phyloP scores from a whole-genome alignment of 805 yeast species.

The Candida ipomoeae region DNA sequence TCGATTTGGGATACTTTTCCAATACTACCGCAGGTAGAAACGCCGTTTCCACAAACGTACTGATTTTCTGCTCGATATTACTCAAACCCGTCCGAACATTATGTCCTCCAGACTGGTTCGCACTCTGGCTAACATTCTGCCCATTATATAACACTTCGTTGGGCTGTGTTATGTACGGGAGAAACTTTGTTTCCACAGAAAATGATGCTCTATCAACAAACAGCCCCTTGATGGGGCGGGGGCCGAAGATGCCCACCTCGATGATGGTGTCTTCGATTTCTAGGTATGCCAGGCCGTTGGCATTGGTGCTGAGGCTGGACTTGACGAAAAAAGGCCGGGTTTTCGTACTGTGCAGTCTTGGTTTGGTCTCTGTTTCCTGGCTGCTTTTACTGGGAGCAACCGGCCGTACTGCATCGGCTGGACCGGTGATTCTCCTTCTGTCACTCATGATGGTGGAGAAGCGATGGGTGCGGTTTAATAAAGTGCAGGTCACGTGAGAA shows the following conservation, averaged over 20 bases:
- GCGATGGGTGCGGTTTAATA: neutral
- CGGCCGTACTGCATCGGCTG: conserved; percentile 53
- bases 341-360: neutral
- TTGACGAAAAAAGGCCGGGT: conserved; percentile 46
- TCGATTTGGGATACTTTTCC: conserved; percentile 82
- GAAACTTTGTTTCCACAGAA: conserved; percentile 54
- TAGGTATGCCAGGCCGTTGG: conserved; percentile 78
- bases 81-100: conserved; percentile 32
- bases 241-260: conserved; percentile 78
- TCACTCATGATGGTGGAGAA: conserved; percentile 42
- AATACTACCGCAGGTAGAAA: conserved; percentile 52
- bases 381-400: conserved; percentile 9
- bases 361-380: neutral
- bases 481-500: no score
- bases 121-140: neutral
- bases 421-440: conserved; percentile 85
- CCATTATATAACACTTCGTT: conserved; percentile 27
- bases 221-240: conserved; percentile 76
- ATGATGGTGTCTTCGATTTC: conserved; percentile 63
- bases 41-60: conserved; percentile 50
- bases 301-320: conserved; percentile 63
- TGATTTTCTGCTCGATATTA: conserved; percentile 43
- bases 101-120: conserved; percentile 19
- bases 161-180: conserved; percentile 46
- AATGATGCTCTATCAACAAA: conserved; percentile 64